Evolutionary conservation across 352 stramenopile genomes (phyloP).

Genomic region (Phytophthora macrochlamydospora): DNA sequence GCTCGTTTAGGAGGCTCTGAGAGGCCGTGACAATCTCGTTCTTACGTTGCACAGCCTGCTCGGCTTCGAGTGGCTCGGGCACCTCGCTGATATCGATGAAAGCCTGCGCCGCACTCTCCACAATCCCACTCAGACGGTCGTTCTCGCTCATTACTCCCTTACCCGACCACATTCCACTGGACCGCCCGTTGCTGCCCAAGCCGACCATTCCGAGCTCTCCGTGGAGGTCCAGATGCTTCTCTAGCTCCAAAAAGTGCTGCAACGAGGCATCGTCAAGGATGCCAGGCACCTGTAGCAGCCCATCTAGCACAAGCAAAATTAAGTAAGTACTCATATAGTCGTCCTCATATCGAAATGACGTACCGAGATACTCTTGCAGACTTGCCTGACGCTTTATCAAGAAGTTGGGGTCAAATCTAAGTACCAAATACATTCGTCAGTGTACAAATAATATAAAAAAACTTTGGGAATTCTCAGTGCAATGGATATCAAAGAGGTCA

Average conservation of each 20-base stretch:
- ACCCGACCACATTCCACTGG: constrained; percentile 49
- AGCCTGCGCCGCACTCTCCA: constrained; percentile 74
- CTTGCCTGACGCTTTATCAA: constrained; percentile 74
- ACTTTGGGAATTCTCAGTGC: constrained; percentile 42
- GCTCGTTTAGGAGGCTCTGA: constrained; percentile 52
- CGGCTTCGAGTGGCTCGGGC: constrained; percentile 74
- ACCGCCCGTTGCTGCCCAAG: constrained; percentile 49
- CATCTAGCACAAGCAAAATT: constrained; percentile 30
- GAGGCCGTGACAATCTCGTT: constrained; percentile 72
- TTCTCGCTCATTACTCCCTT: constrained; percentile 76
- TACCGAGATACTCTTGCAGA: constrained; percentile 79
- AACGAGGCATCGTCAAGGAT: constrained; percentile 80
- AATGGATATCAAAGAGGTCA: constrained; percentile 5
- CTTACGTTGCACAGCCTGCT: constrained; percentile 78
- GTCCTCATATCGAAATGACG: background rate
- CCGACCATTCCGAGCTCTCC: constrained; percentile 46
- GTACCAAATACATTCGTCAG: constrained; percentile 15
- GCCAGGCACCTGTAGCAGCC: constrained; percentile 65
- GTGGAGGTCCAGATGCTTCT: constrained; percentile 78
- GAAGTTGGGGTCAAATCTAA: constrained; percentile 86
- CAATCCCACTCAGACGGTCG: constrained; percentile 77
- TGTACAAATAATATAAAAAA: background rate
- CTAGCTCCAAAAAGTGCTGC: constrained; percentile 80
- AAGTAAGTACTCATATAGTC: background rate
- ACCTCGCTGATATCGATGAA: constrained; percentile 88